A percentile compares a stretch with the other conserved stretches of the same genome.
phyloP scores from a whole-genome alignment of 768 basidiomycete genomes.

The Calocera viscosa region DNA sequence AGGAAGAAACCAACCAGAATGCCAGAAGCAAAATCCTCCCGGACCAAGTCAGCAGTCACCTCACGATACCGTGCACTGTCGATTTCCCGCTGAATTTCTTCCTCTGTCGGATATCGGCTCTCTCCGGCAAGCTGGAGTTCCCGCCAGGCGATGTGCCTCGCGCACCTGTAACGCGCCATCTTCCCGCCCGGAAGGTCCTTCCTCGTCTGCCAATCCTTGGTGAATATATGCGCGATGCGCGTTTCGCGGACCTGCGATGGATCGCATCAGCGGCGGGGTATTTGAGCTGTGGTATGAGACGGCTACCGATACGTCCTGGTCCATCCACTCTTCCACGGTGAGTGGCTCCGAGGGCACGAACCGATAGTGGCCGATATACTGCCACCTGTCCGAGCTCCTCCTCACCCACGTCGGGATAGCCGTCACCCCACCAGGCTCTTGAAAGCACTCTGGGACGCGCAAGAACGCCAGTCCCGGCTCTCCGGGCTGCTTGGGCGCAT shows the following conservation, averaged over 20 bases:
- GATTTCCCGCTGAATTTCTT: background rate
- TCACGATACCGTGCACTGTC: background rate
- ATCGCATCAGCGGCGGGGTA: background rate
- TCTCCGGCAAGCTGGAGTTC: background rate
- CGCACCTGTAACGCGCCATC: background rate
- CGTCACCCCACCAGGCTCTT: background rate
- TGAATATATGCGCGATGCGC: background rate
- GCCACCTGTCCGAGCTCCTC: background rate
- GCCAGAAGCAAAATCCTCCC: background rate
- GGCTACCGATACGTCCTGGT: background rate
- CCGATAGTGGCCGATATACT: constrained; percentile 4
- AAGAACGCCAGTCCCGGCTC: background rate
- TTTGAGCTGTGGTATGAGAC: background rate
- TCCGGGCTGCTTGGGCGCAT: background rate
- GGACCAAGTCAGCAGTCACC: background rate
- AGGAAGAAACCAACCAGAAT: background rate
- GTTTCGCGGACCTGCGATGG: background rate
- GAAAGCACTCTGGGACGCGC: background rate
- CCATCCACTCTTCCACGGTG: background rate
- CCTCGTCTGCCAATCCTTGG: background rate
- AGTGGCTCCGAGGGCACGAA: background rate
- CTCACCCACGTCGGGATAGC: background rate
- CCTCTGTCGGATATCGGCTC: background rate
- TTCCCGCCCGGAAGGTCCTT: background rate
- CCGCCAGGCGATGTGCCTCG: background rate